Evolutionary conservation across 164 flowering plant species (phyloP), one percentile per base, ranked within the genome.

Genomic region (Stephania japonica): DNA sequence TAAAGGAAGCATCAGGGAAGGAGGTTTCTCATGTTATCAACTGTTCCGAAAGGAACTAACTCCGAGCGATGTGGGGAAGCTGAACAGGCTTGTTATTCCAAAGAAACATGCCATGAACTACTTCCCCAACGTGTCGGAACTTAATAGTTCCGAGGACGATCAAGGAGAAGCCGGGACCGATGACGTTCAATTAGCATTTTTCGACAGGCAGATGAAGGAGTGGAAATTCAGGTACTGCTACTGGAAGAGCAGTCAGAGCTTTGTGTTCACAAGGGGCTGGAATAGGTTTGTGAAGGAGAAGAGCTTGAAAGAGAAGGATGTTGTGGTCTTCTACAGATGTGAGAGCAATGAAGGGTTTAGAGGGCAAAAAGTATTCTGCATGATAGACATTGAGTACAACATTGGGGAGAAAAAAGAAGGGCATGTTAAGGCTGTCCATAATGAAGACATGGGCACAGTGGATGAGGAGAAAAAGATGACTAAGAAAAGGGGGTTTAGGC

Each of bases 231-330:
- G 98, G 42, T 91, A 91, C 62, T 93, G 92, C 70, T 93, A 91
- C 49, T 93, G 97, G 97, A 87, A 78, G 74, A 91, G 97, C 76
- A 93, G 95, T 83, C 91, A 88, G 73, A 93, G 97, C 73, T 91
- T 65, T 73, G 97, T 93, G 38, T 87, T 93, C 73, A 90, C 95
- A 0, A 82, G 86, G 72, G 97, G 95, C 0, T 93, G 97, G 98
- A 91, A 82, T 62, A 44, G 80, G 72, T 91, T 91, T 73, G 93
- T 87, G 38, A 87, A 82, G 79, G 97, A 86, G 4, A 91, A 88
- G 78, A 70, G 81, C 1, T 41, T 93, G 73, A 79, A 83, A 69
- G 82, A 84, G 0, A 84, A 80, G 14, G 98, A 93, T n/a, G 73
- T 80, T 6, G 68, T 90, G 24, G 72, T 79, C 5, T 87, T 90